Base-by-base conservation (phyloP, 257 asterid species). In the Fraxinus pennsylvanica region DNA sequence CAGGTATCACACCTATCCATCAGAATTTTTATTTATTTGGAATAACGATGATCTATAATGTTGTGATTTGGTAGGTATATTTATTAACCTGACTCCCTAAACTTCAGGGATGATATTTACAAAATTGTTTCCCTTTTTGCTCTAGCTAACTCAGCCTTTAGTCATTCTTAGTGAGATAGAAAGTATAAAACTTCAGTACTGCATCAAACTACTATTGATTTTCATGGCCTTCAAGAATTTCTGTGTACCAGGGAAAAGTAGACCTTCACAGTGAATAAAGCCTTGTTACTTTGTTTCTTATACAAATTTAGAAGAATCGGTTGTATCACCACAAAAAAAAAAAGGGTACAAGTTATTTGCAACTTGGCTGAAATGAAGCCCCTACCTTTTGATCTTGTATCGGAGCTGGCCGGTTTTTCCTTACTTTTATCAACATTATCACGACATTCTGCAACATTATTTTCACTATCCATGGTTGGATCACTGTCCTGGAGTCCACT, bases 371-470 rank as follows among this genome's bases (percentile, higher is more conserved):
- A 66, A 65, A 57, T 43, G 12, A 76, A 74, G 74, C 45, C 81
- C 81, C 41, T 71, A 93, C 98, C 96, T 93, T 89, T 92, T 78
- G 91, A 91, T 85, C 98, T 88, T 75, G 84, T 76, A 39, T 87
- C 85, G 72, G 88, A 79, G 74, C 81, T 74, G 69, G 85, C 66
- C 71, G 87, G 76, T 30, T 82, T 91, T 82, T 89, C 93, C 77
- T 85, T 84, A 72, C 63, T 86, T 39, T 74, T 87, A 79, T 76
- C 87, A 54, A 32, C 71, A 9, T 75, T 73, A 68, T 80, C 80
- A 67, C 85, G 83, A 59, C 76, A 82, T 85, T 83, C 85, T 71
- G 33, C 85, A 82, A 86, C 85, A 83, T 74, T 76, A 57, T 79
- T 72, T 68, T 10, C 75, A 39, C 75, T 77, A 74, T 85, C 83